These are phyloP conservation scores for Phoma sp. DNA, from an alignment of 2,329 filamentous ascomycete species.

Conservation along the genomic window DNA sequence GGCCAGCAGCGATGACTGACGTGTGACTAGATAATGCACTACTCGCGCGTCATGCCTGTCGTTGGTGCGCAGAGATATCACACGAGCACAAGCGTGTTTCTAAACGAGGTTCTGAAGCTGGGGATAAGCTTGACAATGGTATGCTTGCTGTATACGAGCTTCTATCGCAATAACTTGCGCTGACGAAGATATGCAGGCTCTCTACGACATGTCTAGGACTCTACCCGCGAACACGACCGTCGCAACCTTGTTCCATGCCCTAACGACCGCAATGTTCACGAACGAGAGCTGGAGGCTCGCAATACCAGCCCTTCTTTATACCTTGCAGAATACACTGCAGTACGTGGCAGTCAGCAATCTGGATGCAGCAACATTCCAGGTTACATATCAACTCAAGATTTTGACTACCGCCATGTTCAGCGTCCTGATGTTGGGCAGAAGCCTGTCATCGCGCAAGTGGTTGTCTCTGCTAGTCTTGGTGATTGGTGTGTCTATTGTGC, in stretches of 20 bases:
- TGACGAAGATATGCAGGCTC: constrained; percentile 54
- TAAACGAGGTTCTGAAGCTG: constrained; percentile 92
- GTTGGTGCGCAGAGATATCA: constrained; percentile 86
- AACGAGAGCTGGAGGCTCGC: constrained; percentile 95
- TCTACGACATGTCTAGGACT: constrained; percentile 84
- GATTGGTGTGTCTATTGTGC: constrained; percentile 83
- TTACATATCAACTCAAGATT: constrained; percentile 94
- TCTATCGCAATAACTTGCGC: not conserved
- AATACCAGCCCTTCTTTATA: constrained; percentile 87
- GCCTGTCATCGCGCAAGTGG: constrained; percentile 79
- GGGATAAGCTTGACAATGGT: constrained; percentile 80
- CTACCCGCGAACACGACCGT: constrained; percentile 80
- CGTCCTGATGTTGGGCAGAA: constrained; percentile 75
- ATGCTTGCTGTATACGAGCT: not conserved
- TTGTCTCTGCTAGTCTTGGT: constrained; percentile 79
- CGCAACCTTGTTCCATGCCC: constrained; percentile 79
- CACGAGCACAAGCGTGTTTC: constrained; percentile 90
- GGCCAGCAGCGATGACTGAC: constrained; percentile 14
- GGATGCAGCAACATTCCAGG: constrained; percentile 91
- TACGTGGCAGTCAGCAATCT: constrained; percentile 91
- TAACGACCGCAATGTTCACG: constrained; percentile 82
- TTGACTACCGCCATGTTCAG: constrained; percentile 89
- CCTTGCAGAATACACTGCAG: constrained; percentile 90
- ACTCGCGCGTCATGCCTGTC: constrained; percentile 91
- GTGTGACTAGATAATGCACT: constrained; percentile 78